Evolutionary conservation across 177 flowering plant genomes (phyloP), one percentile per base, ranked within the genome.

Genomic region (Vitis hybrid): DNA sequence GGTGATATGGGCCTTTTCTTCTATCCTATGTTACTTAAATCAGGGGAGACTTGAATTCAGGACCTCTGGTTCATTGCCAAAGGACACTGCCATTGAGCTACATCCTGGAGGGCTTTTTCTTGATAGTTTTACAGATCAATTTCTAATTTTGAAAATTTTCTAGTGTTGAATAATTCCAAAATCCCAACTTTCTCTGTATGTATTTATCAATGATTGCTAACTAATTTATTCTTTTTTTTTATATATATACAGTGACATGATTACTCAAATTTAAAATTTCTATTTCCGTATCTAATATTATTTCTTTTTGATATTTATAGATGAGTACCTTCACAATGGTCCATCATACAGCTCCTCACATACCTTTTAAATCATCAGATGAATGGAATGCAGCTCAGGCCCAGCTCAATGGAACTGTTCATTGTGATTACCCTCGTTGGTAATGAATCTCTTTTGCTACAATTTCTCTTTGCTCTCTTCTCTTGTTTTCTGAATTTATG

Each of bases 261-360:
- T 38, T 38, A 38, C 44, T 38, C 44, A 38, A 38, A 38, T 38
- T 7, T 38, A 38, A 7, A 38, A 7, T 38, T 38, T 38, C 44
- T 38, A 38, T 38, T 38, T 38, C 44, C 9, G 9, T 2, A 38
- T 38, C 44, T n/a, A 61, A 62, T 1, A 20, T 17, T 8, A 8
- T 56, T 15, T 53, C 18, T 11, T 51, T 62, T 19, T 47, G 2
- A 20, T 47, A 47, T 60, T 55, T 83, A 53, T 75, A 95, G 99
- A 95, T 95, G 98, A 95, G 99, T 72, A 93, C 97, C 61, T 95
- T 92, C 77, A 95, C 99, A 12, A 91, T 93, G 92, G 97, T 95
- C n/a, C 98, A 95, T 83, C 99, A 95, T 74, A 91, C 98, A 0
- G 97, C 99, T 62, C 99, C 98, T 64, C 98, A 95, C 73, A 90